Base-by-base conservation (phyloP, 176 grass and related monocot genomes). In the Chrysopogon serrulatus region DNA sequence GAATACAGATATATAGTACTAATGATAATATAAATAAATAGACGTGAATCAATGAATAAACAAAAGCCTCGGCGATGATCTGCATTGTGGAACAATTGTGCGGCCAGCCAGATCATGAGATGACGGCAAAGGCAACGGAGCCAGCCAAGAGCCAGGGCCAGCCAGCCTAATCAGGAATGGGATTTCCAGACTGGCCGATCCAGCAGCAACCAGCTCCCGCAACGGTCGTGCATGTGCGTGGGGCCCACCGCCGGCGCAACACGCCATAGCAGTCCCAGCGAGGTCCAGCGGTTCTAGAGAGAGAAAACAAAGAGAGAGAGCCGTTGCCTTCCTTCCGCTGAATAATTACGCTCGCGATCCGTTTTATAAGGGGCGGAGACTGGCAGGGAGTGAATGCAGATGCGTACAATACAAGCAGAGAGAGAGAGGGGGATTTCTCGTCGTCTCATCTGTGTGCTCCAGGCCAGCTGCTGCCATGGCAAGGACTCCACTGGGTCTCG, bases 211-310 rank as follows among this genome's bases (percentile, higher is more conserved):
- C 27, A 69, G 24, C 47, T 8, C 35, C 28, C 2, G 72, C 83
- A 78, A 78, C 88, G 73, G 83, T 78, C 79, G 41, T 72, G 83
- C 83, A 90, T 86, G 88, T 90, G 88, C 69, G 78, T 4, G 88
- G 63, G 64, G 1, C 64, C 88, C 71, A 49, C 28, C 65, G 15
- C 78, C 72, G 65, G 33, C 83, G 44, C 56, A 45, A 66, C 56
- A 68, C 73, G 88, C 88, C 88, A 90, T 82, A 67, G 65, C 72
- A 45, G 75, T 71, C 78, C 83, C 88, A 90, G 83, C 88, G 88
- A 86, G 88, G 83, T 86, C 83, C 83, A 90, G 88, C 88, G 24
- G 33, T 45, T 64, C 12, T 37, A 65, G 36, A 56, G 69, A 74
- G 42, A 73, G 54, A 81, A 47, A 31, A 23, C 4, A 28, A 19